Percentiles rank a stretch among this genome's conserved stretches.
Conservation (phyloP, 371 early-diverging fungal species). For the Fennellomyces sp. region DNA sequence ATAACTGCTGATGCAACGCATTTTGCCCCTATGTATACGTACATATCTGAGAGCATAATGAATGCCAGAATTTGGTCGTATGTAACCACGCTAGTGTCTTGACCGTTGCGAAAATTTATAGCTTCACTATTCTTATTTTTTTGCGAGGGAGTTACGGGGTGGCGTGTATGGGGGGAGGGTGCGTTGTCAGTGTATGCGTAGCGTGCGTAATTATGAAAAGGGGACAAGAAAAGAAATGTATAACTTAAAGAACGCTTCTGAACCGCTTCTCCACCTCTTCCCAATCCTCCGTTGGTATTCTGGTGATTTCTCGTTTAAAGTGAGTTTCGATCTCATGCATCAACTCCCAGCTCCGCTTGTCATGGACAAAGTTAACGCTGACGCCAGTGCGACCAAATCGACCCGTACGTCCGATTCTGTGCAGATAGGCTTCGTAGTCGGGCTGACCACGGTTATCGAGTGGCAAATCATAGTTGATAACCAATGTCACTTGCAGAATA, state of each 20-base stretch:
- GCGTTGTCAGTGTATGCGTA: neutral
- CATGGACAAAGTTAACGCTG: conserved; percentile 95
- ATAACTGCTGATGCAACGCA: too few species aligned
- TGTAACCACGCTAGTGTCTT: too few species aligned
- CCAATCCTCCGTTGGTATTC: conserved; percentile 79
- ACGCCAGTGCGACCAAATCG: conserved; percentile 98
- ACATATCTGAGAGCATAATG: too few species aligned
- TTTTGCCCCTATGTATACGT: too few species aligned
- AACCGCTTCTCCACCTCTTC: conserved; percentile 78
- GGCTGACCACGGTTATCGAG: conserved; percentile 57
- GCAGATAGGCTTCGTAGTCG: conserved; percentile 96
- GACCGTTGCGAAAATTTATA: too few species aligned
- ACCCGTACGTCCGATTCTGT: conserved; percentile 99
- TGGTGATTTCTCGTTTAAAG: conserved; percentile 75
- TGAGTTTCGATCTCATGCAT: conserved; percentile 79
- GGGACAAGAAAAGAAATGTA: neutral
- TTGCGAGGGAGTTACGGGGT: too few species aligned
- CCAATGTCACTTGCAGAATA: conserved; percentile 93
- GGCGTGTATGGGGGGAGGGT: neutral
- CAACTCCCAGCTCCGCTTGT: conserved; percentile 65
- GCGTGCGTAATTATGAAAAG: neutral
- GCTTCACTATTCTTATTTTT: too few species aligned
- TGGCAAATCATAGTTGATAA: conserved; percentile 98
- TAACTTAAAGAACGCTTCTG: conserved; percentile 63
- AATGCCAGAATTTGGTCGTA: too few species aligned